Evolutionary conservation across 192 early-diverging fungal species (phyloP).

Genomic region (Linnemannia exigua): DNA sequence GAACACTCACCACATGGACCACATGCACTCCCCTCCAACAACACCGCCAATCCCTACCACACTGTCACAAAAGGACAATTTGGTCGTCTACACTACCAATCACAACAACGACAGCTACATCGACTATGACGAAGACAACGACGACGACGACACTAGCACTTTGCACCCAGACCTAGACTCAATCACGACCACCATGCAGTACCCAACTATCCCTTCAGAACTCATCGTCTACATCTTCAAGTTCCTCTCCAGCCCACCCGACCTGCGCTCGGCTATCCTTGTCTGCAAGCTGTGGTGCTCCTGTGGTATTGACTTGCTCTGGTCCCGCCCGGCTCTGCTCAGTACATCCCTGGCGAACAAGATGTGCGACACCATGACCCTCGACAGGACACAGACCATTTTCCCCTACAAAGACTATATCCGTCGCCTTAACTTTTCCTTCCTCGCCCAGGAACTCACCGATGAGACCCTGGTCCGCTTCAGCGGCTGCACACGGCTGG

Average conservation of each 20-base stretch:
- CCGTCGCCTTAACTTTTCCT: constrained; percentile 70
- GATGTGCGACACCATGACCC: constrained; percentile 48
- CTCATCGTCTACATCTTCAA: constrained; percentile 65
- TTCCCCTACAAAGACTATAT: constrained; percentile 67
- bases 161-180: constrained; percentile 2
- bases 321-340: constrained; percentile 64
- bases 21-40: not conserved
- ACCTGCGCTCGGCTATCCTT: constrained; percentile 61
- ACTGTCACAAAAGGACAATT: not conserved
- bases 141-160: not conserved
- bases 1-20: not conserved
- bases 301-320: constrained; percentile 67
- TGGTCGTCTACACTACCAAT: not conserved
- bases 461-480: constrained; percentile 57
- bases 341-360: constrained; percentile 16
- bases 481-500: constrained; percentile 60
- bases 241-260: constrained; percentile 55
- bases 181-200: not conserved
- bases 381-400: constrained; percentile 24
- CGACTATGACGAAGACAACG: constrained; percentile 1
- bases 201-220: constrained; percentile 63
- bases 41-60: not conserved
- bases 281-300: constrained; percentile 68
- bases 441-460: constrained; percentile 56
- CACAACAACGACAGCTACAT: not conserved